phyloP scores from a whole-genome alignment of 1,139 yeast species.

The Suhomyces maxii region DNA sequence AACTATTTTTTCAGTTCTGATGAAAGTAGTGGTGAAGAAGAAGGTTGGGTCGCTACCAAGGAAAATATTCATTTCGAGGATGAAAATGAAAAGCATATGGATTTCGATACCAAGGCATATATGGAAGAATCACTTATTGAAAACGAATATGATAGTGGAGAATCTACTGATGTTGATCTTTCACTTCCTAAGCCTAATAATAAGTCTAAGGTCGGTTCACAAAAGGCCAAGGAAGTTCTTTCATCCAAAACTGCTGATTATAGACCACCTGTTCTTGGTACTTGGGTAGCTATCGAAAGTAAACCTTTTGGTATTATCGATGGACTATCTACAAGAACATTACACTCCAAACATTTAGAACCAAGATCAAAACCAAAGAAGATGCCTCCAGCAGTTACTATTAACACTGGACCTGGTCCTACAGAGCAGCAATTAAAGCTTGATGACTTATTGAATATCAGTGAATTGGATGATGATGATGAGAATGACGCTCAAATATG shows the following conservation, averaged over 20 bases:
- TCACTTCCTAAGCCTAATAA: constrained; percentile 66
- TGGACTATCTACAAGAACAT: constrained; percentile 83
- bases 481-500: constrained; percentile 53
- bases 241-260: constrained; percentile 82
- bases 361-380: constrained; percentile 23
- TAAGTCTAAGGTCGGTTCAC: constrained; percentile 59
- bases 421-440: constrained; percentile 67
- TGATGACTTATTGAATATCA: constrained; percentile 83
- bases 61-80: constrained; percentile 5
- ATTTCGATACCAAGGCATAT: constrained; percentile 5
- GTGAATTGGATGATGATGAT: constrained; percentile 82
- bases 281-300: constrained; percentile 79
- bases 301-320: constrained; percentile 94
- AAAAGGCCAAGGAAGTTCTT: constrained; percentile 83
- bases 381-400: constrained; percentile 9
- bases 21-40: constrained; percentile 29
- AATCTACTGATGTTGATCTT: constrained; percentile 89
- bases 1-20: constrained; percentile 54
- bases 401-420: constrained; percentile 3
- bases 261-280: constrained; percentile 88
- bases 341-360: constrained; percentile 29
- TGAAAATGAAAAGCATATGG: constrained; percentile 1
- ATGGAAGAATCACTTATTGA: constrained; percentile 18
- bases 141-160: constrained; percentile 56
- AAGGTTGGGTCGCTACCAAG: constrained; percentile 15